Evolutionary conservation across 306 rosid genomes (phyloP), one percentile per base, ranked within the genome.

Genomic region (Trifolium pratense): DNA sequence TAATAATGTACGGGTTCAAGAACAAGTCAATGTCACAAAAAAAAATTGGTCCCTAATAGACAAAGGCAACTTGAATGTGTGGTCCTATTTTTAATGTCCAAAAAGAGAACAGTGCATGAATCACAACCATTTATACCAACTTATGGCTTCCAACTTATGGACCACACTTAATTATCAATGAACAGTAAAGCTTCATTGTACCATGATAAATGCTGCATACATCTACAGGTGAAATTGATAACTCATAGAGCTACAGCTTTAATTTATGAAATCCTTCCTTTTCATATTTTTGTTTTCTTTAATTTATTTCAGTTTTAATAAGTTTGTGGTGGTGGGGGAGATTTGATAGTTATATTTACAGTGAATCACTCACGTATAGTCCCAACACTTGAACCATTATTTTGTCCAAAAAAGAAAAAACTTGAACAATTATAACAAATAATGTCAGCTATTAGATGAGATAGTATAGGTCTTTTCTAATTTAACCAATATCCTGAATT

Each of bases 191-290:
- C 58, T 55, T 59, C 21, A 11, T 11, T 4, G 68, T 66, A 68
- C 80, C 76, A 43, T 83, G 65, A 68, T 48, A 79, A 37, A 69
- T 58, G 79, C 82, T 67, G 45, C 71, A 78, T 66, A 61, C 59
- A 78, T 68, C 77, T 42, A 82, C 78, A 60, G 74, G 78, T 76
- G 84, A 83, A 84, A 82, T 78, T 80, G 89, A 80, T 81, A 61
- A 80, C 77, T 80, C 86, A 34, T 75, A 73, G 82, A 72, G 18
- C 42, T 71, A 61, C 75, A 56, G 34, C 87, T 55, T 80, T 75
- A 11, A 68, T 70, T 80, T 43, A 51, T 60, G 14, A 76, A 36
- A 31, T 5, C 74, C 55, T 67, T 70, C 77, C 51, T 58, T 65
- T 34, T 46, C 74, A 40, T 60, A 5, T 16, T 42, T 67, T 64